Base-by-base conservation (phyloP, 148 eudicot genomes). In the Rhododendron mucronatum region DNA sequence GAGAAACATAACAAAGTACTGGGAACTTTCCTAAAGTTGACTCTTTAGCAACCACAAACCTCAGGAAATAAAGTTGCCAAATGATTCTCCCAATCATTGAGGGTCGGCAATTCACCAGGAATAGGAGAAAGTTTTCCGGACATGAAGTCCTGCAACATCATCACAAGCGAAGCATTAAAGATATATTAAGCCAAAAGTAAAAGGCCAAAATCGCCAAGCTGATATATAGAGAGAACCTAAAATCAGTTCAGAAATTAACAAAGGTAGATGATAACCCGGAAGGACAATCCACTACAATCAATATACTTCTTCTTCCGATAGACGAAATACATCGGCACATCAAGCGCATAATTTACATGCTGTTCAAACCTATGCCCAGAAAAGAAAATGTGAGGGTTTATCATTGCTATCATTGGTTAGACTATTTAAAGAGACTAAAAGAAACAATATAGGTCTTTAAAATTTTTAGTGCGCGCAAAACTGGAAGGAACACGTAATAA, bases 51-150 rank as follows among this genome's bases (percentile, higher is more conserved):
- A 41, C 11, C 85, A 87, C 87, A 86, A 73, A 97, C 99, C 98
- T 97, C 99, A 0, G 99, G 99, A 86, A 92, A 97, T 83, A 97
- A 93, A 83, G 99, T 97, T 51, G 98, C 94, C 85, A 97, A 91
- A 90, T 97, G 99, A 91, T 95, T 97, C 93, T 97, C 99, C 99
- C 99, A 97, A 83, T 97, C 99, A 92, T 91, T 91, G 50, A 94
- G 90, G 28, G 92, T 93, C 16, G 99, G 96, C 81, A 92, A 93
- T 84, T 95, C 98, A 86, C 99, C 98, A 21, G 99, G 99, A 87
- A 95, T 90, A 50, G 92, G 88, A 85, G 96, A 90, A 84, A 95
- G 99, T 89, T 97, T 95, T 84, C 98, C 99, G 61, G 89, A 89
- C 94, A 95, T 67, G 86, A 97, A 97, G 78, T 97, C 99, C 99